A percentile compares a stretch with the other conserved stretches of the same genome.
Conservation (phyloP, 2,329 filamentous ascomycete species). For the Raffaelea deltoideospora region DNA sequence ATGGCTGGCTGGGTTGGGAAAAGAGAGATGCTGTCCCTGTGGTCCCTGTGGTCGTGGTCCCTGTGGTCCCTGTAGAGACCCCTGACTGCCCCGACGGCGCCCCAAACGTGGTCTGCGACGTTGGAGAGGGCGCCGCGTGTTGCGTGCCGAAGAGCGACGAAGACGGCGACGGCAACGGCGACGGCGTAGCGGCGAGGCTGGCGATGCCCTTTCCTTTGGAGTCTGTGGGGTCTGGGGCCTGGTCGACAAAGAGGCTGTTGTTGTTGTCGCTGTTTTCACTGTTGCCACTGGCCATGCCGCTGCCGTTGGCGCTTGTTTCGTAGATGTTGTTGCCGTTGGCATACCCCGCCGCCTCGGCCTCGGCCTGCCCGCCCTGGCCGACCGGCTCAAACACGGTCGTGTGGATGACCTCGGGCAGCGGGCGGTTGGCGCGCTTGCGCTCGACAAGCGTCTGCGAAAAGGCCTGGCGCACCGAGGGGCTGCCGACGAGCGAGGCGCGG, state of each 20-base stretch:
- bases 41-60: too few relatives aligned
- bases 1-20: too few relatives aligned
- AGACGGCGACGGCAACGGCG: background rate
- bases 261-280: background rate
- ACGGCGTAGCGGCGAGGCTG: background rate
- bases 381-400: slow-evolving; percentile 33
- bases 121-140: background rate
- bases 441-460: slow-evolving; percentile 44
- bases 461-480: slow-evolving; percentile 36
- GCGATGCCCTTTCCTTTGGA: background rate
- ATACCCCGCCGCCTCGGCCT: background rate
- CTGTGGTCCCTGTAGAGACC: too few relatives aligned
- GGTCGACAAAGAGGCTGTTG: slow-evolving; percentile 7
- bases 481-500: slow-evolving; percentile 26
- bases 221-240: slow-evolving; percentile 1
- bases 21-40: too few relatives aligned
- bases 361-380: slow-evolving; percentile 1
- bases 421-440: slow-evolving; percentile 36
- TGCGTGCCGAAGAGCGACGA: background rate
- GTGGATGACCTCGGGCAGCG: slow-evolving; percentile 41
- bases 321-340: background rate
- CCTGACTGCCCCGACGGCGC: too few relatives aligned
- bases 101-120: background rate
- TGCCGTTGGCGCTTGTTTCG: background rate
- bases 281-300: background rate